These are phyloP conservation scores for Avena atlantica DNA, from an alignment of 176 grass and related monocot genomes.

Conservation along the genomic window DNA sequence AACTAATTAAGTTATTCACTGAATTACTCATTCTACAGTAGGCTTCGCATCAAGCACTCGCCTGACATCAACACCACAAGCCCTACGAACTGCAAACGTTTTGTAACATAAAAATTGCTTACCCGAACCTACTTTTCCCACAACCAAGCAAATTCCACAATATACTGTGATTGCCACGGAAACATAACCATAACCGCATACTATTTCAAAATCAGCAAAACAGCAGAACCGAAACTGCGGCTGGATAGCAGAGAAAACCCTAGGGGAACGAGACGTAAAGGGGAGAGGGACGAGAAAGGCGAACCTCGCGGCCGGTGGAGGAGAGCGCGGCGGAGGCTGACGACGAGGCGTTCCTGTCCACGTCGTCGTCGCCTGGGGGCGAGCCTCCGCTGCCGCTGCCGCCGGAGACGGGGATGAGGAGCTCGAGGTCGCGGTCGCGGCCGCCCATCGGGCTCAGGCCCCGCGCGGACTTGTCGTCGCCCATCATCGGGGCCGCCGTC, in stretches of 20 bases:
- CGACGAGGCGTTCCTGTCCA: slow-evolving; percentile 51
- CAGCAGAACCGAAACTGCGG: not conserved
- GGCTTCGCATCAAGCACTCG: not conserved
- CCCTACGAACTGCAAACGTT: not conserved
- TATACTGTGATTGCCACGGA: not conserved
- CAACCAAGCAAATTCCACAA: not conserved
- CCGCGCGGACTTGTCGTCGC: slow-evolving; percentile 72
- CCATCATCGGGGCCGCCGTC: slow-evolving; percentile 51
- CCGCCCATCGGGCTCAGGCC: slow-evolving; percentile 64
- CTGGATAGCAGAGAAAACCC: not conserved
- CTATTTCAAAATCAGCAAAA: not conserved
- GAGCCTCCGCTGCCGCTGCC: slow-evolving; percentile 49
- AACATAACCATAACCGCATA: not conserved
- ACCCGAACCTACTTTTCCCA: not conserved
- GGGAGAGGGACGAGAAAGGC: not conserved
- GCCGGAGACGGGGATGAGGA: slow-evolving; percentile 83
- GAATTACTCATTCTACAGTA: not conserved
- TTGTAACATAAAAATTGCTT: slow-evolving; percentile 26
- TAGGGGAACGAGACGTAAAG: slow-evolving; percentile 24
- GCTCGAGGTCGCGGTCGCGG: slow-evolving; percentile 79
- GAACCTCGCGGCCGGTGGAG: slow-evolving; percentile 81
- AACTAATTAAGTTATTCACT: not conserved
- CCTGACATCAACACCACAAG: not conserved
- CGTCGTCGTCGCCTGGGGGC: slow-evolving; percentile 44
- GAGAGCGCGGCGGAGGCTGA: slow-evolving; percentile 63